Evolutionary conservation across 2,329 filamentous ascomycete species (phyloP), one percentile per base, ranked within the genome.

Genomic region (Whalleya microplaca): DNA sequence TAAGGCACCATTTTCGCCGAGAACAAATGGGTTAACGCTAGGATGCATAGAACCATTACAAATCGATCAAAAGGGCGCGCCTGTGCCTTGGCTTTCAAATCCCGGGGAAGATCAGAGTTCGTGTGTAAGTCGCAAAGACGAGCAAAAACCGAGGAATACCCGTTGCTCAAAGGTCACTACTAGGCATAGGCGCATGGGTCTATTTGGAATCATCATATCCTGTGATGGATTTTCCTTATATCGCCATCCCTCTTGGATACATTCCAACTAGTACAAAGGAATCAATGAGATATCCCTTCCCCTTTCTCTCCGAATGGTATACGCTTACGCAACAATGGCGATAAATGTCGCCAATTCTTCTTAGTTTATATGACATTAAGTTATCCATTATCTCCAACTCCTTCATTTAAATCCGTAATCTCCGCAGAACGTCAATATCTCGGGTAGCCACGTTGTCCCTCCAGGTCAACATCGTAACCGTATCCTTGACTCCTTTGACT

Each of bases 381-480:
- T 41, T 56, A 58, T 55, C 50, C 50, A 44, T 29, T 21, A 52
- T 42, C 48, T 21, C n/a, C 41, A 45, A 14, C 41, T 42, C 43
- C 37, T n/a, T 45, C 18, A 21, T 45, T 40, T 54, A 53, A 52
- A 43, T 49, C 42, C 43, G 40, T 53, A 40, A 49, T 55, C 43
- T 46, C 20, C 21, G 48, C 16, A 64, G 41, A 55, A 48, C 41
- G 47, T 64, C 58, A 69, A 50, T 69, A 69, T 65, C 67, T 59
- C 43, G 62, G 61, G 55, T 41, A 64, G 18, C 47, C 61, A 43
- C 63, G 62, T 45, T 64, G 64, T n/a, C 55, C 47, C 53, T 66
- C 62, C 44, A 62, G 32, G 48, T 70, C 63, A 19, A 58, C 56
- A 48, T 65, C 72, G 47, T 73, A 75, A 9, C 68, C 68, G 29